A percentile compares a stretch with the other conserved stretches of the same genome.
Conservation (phyloP, 495 filamentous ascomycete genomes). For the Penicillium mononematosum region DNA sequence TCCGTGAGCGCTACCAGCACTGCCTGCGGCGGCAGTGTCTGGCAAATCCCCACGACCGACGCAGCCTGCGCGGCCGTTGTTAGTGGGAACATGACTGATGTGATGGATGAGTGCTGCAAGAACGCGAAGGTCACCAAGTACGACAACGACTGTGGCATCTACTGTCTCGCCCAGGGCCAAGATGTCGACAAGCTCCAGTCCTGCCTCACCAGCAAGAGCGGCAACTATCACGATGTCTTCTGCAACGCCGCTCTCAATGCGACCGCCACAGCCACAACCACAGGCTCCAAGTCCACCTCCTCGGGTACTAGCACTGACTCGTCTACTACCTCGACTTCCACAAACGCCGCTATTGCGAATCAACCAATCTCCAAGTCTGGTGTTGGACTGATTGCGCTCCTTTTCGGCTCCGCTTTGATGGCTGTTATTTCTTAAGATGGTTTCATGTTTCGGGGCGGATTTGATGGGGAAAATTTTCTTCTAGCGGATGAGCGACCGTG, state of each 20-base stretch:
- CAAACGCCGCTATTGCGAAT: constrained; percentile 18
- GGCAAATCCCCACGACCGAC: constrained; percentile 43
- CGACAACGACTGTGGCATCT: constrained; percentile 48
- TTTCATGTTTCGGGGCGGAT: background rate
- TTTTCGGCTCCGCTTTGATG: constrained; percentile 37
- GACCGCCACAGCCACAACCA: constrained; percentile 41
- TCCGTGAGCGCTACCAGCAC: constrained; percentile 27
- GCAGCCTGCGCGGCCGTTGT: constrained; percentile 43
- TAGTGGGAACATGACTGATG: constrained; percentile 37
- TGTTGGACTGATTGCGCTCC: constrained; percentile 37
- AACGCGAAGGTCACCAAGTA: constrained; percentile 41
- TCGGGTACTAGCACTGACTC: constrained; percentile 22
- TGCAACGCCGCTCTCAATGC: constrained; percentile 38
- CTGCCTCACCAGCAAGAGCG: constrained; percentile 39
- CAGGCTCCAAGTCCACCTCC: constrained; percentile 17
- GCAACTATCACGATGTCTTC: constrained; percentile 34
- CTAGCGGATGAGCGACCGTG: background rate
- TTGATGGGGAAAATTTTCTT: background rate
- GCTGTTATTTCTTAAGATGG: constrained; percentile 26
- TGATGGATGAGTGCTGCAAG: constrained; percentile 48
- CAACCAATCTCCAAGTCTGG: constrained; percentile 35
- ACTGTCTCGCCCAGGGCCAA: constrained; percentile 51
- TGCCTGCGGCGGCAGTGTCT: constrained; percentile 34
- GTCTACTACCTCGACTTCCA: constrained; percentile 16
- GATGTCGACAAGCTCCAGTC: constrained; percentile 31